Percentiles rank a stretch among this genome's conserved stretches.
Conservation (phyloP, 2,329 filamentous ascomycete species). For the Cladophialophora exuberans region DNA sequence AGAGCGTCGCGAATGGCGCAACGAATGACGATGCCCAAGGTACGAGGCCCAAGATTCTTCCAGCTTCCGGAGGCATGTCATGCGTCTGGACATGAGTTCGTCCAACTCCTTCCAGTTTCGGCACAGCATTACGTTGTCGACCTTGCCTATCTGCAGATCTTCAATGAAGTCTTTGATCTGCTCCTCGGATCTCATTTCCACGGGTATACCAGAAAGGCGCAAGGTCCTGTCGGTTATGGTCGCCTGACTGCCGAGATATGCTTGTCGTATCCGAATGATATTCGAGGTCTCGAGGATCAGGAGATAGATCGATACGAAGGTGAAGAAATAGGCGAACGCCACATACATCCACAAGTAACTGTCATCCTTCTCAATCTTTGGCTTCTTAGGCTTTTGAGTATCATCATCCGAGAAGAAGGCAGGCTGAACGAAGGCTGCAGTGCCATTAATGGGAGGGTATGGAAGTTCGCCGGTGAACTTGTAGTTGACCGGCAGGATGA, state of each 20-base stretch:
- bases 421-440: constrained; percentile 15
- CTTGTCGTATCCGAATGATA: constrained; percentile 83
- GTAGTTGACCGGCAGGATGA: constrained; percentile 85
- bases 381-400: constrained; percentile 33
- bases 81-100: constrained; percentile 68
- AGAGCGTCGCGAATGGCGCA: constrained; percentile 49
- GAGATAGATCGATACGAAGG: constrained; percentile 76
- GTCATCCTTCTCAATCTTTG: constrained; percentile 39
- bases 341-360: constrained; percentile 89
- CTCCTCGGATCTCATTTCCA: constrained; percentile 75
- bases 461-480: constrained; percentile 58
- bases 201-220: constrained; percentile 83
- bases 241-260: constrained; percentile 88
- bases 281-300: constrained; percentile 81
- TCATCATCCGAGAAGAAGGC: constrained; percentile 35
- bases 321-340: constrained; percentile 93
- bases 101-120: constrained; percentile 86
- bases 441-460: constrained; percentile 29
- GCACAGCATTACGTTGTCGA: constrained; percentile 85
- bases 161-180: constrained; percentile 87
- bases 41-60: constrained; percentile 84
- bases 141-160: constrained; percentile 82
- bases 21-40: constrained; percentile 56
- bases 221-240: constrained; percentile 97
- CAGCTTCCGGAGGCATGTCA: constrained; percentile 68